Evolutionary conservation across 2,329 filamentous ascomycete species (phyloP), one percentile per base, ranked within the genome.

Genomic region (Venturia pyrina): DNA sequence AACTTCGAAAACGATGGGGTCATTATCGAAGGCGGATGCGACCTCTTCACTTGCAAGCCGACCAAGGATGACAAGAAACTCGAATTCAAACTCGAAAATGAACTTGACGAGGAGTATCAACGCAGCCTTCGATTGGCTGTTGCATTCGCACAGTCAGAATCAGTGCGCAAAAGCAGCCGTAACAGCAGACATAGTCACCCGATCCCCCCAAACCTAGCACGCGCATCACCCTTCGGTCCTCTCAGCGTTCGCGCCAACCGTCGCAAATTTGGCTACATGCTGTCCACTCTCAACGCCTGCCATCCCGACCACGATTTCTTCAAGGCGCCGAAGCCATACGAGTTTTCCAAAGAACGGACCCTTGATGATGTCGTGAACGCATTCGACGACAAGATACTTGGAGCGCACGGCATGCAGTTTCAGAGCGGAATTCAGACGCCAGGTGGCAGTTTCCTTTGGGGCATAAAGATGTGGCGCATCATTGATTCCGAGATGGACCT

Each of bases 301-400:
- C 93, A 99, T 78, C 87, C 90, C 1, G 91, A 99, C 77, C 98
- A 99, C 76, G 95, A 99, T 77, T 99, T 99, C 78, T 96, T 92
- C 1, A 89, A 96, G 73, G 88, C 95, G 43, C 81, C 98, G 67
- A 88, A 93, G 46, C 93, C 95, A 0, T 85, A 88, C 44, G 95
- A 99, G 75, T 99, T 99, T 76, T 89, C 88, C 71, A 88, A 89
- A 69, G 93, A 97, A 79, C 84, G 88, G 67, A 90, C 87, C 71
- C 76, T 96, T 68, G 87, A 89, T 68, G 83, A 85, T 28, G 90
- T 96, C 67, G 96, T 96, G 85, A 89, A 89, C 72, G 91, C 87
- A 65, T 85, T 99, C 67, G 92, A 98, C 75, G 91, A 87, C 17
- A 96, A 91, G 0, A 81, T 99, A 67, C 89, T 89, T 77, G 96